Percentiles rank a stretch among this genome's conserved stretches.
Evolutionary conservation across 2,329 filamentous ascomycete species (phyloP).

Genomic region (Atkinsonella hypoxylon): DNA sequence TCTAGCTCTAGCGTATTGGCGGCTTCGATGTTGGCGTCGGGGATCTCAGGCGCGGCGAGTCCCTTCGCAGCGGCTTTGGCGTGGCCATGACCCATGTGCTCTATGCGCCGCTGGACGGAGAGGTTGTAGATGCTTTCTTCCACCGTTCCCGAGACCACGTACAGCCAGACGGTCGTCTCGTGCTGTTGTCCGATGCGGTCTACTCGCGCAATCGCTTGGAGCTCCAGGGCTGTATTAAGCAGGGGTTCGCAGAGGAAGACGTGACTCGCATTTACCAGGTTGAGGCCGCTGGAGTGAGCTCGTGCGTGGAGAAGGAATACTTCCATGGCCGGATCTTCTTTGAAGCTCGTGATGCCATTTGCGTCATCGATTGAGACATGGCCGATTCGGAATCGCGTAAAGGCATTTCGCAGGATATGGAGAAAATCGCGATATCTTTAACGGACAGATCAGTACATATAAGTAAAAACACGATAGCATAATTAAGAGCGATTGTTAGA

Average conservation of each 20-base stretch:
- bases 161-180: conserved; percentile 89
- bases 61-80: conserved; percentile 25
- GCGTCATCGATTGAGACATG: conserved; percentile 57
- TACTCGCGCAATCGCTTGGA: conserved; percentile 90
- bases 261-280: conserved; percentile 84
- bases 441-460: neutral
- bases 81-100: conserved; percentile 50
- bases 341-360: conserved; percentile 64
- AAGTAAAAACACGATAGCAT: neutral
- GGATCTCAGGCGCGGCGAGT: conserved; percentile 27
- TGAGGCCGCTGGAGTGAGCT: conserved; percentile 78
- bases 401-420: conserved; percentile 56
- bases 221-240: conserved; percentile 83
- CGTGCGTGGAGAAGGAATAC: conserved; percentile 85
- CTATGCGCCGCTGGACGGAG: conserved; percentile 64
- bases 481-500: neutral
- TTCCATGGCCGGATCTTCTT: conserved; percentile 58
- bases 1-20: conserved; percentile 80
- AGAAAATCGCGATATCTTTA: conserved; percentile 67
- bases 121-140: conserved; percentile 88
- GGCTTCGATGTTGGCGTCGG: conserved; percentile 57
- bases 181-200: conserved; percentile 86
- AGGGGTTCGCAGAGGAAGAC: conserved; percentile 92
- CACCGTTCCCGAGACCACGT: conserved; percentile 80
- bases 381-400: conserved; percentile 60